phyloP scores from a whole-genome alignment of 2,329 filamentous ascomycete genomes.

The Rasamsonia emersonii region DNA sequence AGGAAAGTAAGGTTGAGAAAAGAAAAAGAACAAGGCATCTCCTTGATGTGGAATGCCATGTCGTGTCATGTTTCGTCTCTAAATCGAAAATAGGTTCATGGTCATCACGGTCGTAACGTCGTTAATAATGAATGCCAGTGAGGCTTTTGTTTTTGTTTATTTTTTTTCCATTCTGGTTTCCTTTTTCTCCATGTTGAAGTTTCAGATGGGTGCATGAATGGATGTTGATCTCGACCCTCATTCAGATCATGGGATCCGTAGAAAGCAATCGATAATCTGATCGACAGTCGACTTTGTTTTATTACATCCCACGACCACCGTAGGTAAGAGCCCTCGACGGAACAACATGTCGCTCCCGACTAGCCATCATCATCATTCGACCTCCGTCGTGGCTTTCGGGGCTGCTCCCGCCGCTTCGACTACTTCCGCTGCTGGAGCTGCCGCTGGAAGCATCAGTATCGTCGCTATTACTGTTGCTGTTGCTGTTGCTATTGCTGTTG shows the following conservation, averaged over 20 bases:
- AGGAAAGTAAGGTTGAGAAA: no score
- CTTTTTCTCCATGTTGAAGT: no score
- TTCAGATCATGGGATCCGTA: no score
- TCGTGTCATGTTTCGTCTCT: constrained; percentile 1
- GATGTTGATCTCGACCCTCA: no score
- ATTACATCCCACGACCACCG: constrained; percentile 11
- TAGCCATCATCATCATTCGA: constrained; percentile 11
- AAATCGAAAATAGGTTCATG: not conserved
- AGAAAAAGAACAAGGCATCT: no score
- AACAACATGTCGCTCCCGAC: constrained; percentile 13
- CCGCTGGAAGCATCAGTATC: constrained; percentile 37
- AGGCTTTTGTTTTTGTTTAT: constrained; percentile 6
- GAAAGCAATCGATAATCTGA: no score
- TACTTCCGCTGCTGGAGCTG: constrained; percentile 34
- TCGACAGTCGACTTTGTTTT: no score
- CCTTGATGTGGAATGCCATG: not conserved
- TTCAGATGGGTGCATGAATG: no score
- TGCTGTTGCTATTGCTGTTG: not conserved
- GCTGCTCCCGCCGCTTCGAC: constrained; percentile 49
- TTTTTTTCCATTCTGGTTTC: constrained; percentile 3
- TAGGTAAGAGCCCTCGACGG: constrained; percentile 19
- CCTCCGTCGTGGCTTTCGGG: constrained; percentile 31
- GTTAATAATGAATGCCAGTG: constrained; percentile 7
- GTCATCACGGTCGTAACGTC: constrained; percentile 9
- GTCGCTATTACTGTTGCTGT: constrained; percentile 23